These are phyloP conservation scores for Graphilbum sp. DNA, from an alignment of 2,329 filamentous ascomycete species.

Conservation along the genomic window DNA sequence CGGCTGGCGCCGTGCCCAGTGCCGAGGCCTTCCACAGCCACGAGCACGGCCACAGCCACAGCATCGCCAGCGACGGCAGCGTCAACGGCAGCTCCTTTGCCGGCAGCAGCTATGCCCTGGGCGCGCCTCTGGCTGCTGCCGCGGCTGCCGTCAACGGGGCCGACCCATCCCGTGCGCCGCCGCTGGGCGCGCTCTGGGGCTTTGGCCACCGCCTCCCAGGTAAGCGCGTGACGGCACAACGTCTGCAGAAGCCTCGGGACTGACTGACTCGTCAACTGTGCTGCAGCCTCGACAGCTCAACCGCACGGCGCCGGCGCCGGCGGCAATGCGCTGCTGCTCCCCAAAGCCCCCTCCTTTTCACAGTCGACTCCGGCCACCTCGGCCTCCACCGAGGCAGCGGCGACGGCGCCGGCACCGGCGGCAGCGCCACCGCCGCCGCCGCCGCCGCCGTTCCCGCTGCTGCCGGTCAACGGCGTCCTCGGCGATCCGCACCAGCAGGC, in stretches of 20 bases:
- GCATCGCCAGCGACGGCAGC: conserved; percentile 2
- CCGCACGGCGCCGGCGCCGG: no score
- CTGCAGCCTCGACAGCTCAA: not conserved
- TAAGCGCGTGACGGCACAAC: no score
- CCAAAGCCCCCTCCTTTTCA: conserved; percentile 4
- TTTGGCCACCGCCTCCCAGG: not conserved
- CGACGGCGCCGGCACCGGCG: not conserved
- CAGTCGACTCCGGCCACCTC: no score
- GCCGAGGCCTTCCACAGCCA: conserved; percentile 4
- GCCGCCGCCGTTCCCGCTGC: conserved; percentile 4
- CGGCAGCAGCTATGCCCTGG: conserved; percentile 1
- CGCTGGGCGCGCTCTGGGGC: not conserved
- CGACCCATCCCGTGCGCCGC: no score
- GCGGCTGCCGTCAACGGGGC: conserved; percentile 1
- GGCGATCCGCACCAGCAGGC: conserved; percentile 14
- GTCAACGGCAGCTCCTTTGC: conserved; percentile 2
- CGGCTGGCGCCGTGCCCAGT: conserved; percentile 2
- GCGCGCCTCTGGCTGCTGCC: not conserved
- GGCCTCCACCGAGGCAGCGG: not conserved
- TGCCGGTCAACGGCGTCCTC: conserved; percentile 11
- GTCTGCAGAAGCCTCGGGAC: no score
- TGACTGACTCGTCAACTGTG: not conserved
- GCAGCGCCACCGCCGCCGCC: not conserved
- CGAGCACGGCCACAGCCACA: conserved; percentile 1
- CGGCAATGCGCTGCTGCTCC: conserved; percentile 5